phyloP scores from a whole-genome alignment of 495 filamentous ascomycete genomes.

The Aspergillus bridgeri region DNA sequence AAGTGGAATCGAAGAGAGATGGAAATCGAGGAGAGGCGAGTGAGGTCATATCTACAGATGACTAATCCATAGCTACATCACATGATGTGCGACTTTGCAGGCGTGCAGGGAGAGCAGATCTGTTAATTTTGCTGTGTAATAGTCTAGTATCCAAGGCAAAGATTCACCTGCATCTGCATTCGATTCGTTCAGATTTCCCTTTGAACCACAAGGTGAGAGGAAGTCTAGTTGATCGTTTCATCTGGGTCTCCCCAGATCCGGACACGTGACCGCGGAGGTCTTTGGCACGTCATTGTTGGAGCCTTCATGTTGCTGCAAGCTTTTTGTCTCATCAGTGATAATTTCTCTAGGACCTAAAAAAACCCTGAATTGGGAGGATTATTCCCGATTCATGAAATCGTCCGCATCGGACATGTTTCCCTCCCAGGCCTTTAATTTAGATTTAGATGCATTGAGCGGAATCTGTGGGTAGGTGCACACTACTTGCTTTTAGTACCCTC shows the following conservation, averaged over 20 bases:
- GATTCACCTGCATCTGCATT: background rate
- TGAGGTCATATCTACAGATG: background rate
- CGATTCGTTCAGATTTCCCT: no score
- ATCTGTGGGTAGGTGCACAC: constrained; percentile 66
- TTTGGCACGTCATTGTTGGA: constrained; percentile 10
- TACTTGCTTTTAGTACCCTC: background rate
- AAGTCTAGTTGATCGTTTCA: no score
- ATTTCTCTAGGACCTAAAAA: background rate
- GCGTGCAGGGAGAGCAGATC: background rate
- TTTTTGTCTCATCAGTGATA: background rate
- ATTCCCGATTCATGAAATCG: constrained; percentile 13
- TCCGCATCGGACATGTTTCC: constrained; percentile 58
- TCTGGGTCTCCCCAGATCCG: background rate
- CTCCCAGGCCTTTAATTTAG: constrained; percentile 62
- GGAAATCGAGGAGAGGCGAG: background rate
- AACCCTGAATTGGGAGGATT: constrained; percentile 1
- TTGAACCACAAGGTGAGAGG: no score
- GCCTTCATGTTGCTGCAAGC: background rate
- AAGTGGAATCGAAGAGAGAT: background rate
- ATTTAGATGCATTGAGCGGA: constrained; percentile 83
- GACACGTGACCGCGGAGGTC: background rate
- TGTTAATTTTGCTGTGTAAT: no score
- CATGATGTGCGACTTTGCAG: constrained; percentile 3
- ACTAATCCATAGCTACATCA: background rate
- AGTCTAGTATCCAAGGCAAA: background rate